Conservation (phyloP, 2,329 filamentous ascomycete species). For the Beauveria varroae region DNA sequence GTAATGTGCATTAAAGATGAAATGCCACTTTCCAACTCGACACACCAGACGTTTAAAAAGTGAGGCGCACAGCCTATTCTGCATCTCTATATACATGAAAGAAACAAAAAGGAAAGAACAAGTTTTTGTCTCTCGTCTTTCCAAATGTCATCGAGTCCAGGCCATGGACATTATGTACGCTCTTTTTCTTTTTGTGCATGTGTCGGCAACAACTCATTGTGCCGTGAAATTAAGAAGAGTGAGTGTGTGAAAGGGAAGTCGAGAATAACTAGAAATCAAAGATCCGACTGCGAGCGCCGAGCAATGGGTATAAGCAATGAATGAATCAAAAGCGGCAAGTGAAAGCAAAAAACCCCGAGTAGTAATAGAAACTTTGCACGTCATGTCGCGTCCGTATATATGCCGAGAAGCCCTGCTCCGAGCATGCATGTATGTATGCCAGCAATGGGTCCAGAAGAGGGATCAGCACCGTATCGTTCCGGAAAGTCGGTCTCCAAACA, state of each 20-base stretch:
- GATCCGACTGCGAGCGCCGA: constrained; percentile 6
- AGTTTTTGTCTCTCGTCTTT: background rate
- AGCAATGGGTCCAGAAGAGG: background rate
- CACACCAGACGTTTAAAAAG: background rate
- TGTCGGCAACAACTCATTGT: background rate
- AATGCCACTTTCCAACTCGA: constrained; percentile 5
- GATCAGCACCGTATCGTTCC: background rate
- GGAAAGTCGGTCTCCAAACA: background rate
- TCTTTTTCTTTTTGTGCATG: background rate
- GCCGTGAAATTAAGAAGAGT: background rate
- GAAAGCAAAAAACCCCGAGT: background rate
- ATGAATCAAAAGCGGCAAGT: background rate
- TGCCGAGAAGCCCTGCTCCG: background rate
- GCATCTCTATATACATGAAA: constrained; percentile 5
- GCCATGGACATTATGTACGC: constrained; percentile 7
- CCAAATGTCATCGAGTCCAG: background rate
- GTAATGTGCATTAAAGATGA: constrained; percentile 10
- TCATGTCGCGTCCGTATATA: background rate
- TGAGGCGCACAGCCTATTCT: background rate
- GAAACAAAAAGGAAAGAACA: background rate
- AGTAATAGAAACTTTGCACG: constrained; percentile 4
- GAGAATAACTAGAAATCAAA: background rate
- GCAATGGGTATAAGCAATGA: constrained; percentile 12
- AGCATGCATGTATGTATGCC: background rate
- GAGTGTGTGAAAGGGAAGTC: background rate